phyloP scores from a whole-genome alignment of 257 asterid species.

The Solanum tacnaense region DNA sequence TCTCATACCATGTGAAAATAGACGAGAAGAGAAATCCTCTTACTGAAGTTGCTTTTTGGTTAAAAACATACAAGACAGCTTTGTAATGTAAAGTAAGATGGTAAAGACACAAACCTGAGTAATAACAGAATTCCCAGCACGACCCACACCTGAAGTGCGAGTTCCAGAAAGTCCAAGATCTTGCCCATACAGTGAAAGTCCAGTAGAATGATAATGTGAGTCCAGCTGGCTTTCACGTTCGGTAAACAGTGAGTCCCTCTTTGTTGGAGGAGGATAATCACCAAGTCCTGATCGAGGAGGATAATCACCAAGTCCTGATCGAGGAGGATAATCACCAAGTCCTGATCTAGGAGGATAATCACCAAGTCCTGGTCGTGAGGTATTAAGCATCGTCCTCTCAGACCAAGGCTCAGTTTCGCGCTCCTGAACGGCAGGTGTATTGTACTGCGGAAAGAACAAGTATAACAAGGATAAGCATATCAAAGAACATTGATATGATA shows the following conservation, averaged over 20 bases:
- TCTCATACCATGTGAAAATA: not conserved
- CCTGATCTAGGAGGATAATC: not conserved
- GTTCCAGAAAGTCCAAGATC: slow-evolving; percentile 47
- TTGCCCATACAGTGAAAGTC: slow-evolving; percentile 49
- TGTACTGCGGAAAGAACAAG: slow-evolving; percentile 32
- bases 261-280: slow-evolving; percentile 11
- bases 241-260: slow-evolving; percentile 46
- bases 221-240: slow-evolving; percentile 61
- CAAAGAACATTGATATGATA: not conserved
- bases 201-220: slow-evolving; percentile 24
- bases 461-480: not conserved
- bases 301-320: not conserved
- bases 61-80: no score
- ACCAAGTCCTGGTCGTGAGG: not conserved
- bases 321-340: not conserved
- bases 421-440: slow-evolving; percentile 43
- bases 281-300: not conserved
- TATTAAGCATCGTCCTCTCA: slow-evolving; percentile 17
- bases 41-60: not conserved
- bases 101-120: slow-evolving; percentile 55
- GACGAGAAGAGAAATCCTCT: not conserved
- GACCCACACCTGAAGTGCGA: slow-evolving; percentile 41
- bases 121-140: slow-evolving; percentile 49
- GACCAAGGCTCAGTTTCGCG: slow-evolving; percentile 57
- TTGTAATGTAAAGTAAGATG: not conserved